Evolutionary conservation across 2,329 filamentous ascomycete species (phyloP), one percentile per base, ranked within the genome.

Genomic region (Thielaviopsis musarum): DNA sequence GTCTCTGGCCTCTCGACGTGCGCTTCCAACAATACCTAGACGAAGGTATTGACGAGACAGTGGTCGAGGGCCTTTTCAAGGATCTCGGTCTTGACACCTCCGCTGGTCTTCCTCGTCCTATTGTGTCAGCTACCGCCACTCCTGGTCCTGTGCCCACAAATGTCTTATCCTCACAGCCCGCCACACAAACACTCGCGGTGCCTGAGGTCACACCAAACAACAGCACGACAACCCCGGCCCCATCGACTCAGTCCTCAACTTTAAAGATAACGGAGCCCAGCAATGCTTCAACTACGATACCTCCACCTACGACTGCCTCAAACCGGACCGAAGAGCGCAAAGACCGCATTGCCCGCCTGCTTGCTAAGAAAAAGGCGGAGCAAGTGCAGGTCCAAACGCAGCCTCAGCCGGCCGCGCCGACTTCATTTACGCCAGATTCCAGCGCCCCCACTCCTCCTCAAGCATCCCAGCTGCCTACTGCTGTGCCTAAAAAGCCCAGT

Each of bases 271-370:
- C 28, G 65, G 64, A 56, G 65, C 67, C 48, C 68, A 57, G 38
- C 2, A 22, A 41, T 4, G 21, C 52, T 6, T 7, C 28, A 15
- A 2, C 45, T 6, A 2, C 45, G n/a, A 21, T 10, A 49, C 17
- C 17, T 13, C n/a, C n/a, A 10, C 45, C 45, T 2, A 49, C n/a
- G 4, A 10, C n/a, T 21, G 12, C 24, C 12, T 38, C 45, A 7
- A 57, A 52, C 22, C 21, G 30, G 6, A 74, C 78, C 7, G 75
- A 86, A 63, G 82, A 87, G 66, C 78, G 87, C 22, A 88, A 87
- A 65, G 86, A 89, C 64, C 81, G 87, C 51, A 88, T 91, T 62
- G 86, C 87, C 3, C 81, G 84, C 55, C 77, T 90, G 59, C 75
- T 90, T 59, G 87, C 87, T n/a, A 82, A 81, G 1, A 90, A 87